Percentiles rank a stretch among this genome's conserved stretches.
phyloP scores from a whole-genome alignment of 1,139 yeast genomes.

The Meyerozyma elateridarum region DNA sequence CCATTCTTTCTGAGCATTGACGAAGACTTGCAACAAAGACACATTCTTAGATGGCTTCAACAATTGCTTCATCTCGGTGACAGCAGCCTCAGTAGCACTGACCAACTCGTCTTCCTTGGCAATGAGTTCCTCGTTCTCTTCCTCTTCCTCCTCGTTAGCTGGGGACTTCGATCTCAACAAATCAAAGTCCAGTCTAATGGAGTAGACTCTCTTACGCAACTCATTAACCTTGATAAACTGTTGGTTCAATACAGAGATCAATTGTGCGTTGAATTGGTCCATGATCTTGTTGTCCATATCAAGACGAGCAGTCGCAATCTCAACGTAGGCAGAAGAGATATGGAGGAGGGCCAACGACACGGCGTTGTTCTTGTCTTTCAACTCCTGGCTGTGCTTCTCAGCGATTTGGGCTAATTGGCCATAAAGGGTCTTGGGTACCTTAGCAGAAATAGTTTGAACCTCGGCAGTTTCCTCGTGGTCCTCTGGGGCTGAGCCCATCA shows the following conservation, averaged over 20 bases:
- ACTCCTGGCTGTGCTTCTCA: slow-evolving; percentile 33
- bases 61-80: slow-evolving; percentile 67
- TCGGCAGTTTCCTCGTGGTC: slow-evolving; percentile 17
- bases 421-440: slow-evolving; percentile 41
- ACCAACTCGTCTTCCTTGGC: slow-evolving; percentile 73
- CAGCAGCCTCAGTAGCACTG: slow-evolving; percentile 70
- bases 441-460: slow-evolving; percentile 29
- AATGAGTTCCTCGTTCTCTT: slow-evolving; percentile 52
- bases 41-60: slow-evolving; percentile 64
- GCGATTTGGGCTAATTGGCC: slow-evolving; percentile 39
- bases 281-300: slow-evolving; percentile 62
- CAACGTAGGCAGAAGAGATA: slow-evolving; percentile 54
- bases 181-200: slow-evolving; percentile 66
- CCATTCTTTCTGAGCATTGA: slow-evolving; percentile 63
- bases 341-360: slow-evolving; percentile 51
- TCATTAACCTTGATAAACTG: slow-evolving; percentile 59
- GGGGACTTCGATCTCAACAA: slow-evolving; percentile 45
- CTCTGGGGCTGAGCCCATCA: slow-evolving; percentile 24
- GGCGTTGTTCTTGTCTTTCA: slow-evolving; percentile 42
- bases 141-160: slow-evolving; percentile 26
- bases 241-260: slow-evolving; percentile 47
- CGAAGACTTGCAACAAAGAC: slow-evolving; percentile 56
- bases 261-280: slow-evolving; percentile 50
- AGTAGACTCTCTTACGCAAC: slow-evolving; percentile 63
- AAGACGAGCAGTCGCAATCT: slow-evolving; percentile 56